Percentiles rank a stretch among this genome's conserved stretches.
These are phyloP conservation scores for Pythium myriotylum DNA, from an alignment of 352 stramenopile genomes.

Conservation along the genomic window DNA sequence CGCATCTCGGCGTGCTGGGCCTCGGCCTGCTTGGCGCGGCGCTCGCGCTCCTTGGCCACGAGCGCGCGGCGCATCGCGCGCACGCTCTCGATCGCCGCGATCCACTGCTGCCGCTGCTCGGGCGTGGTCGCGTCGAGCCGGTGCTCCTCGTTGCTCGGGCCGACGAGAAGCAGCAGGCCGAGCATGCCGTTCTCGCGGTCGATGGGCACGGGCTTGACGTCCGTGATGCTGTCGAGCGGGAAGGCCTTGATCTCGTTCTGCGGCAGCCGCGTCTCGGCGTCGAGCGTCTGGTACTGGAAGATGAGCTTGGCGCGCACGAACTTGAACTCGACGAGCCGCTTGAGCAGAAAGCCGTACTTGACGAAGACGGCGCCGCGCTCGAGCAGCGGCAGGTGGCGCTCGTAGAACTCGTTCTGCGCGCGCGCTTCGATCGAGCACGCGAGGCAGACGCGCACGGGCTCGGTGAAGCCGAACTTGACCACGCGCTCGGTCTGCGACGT, in stretches of 20 bases:
- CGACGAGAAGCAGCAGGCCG: slow-evolving; percentile 51
- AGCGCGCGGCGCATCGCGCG: slow-evolving; percentile 46
- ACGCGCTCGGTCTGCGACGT: slow-evolving; percentile 52
- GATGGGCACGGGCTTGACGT: slow-evolving; percentile 48
- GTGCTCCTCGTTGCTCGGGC: slow-evolving; percentile 46
- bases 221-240: slow-evolving; percentile 59
- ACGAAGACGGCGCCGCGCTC: slow-evolving; percentile 63
- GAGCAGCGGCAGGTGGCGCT: slow-evolving; percentile 59
- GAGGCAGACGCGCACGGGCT: slow-evolving; percentile 62
- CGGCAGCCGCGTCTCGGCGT: slow-evolving; percentile 45
- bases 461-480: slow-evolving; percentile 64
- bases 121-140: slow-evolving; percentile 53
- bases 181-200: slow-evolving; percentile 57
- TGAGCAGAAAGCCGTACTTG: slow-evolving; percentile 71
- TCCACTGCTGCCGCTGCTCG: slow-evolving; percentile 59
- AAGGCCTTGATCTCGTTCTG: slow-evolving; percentile 64
- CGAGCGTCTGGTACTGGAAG: slow-evolving; percentile 76
- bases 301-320: slow-evolving; percentile 65
- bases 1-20: slow-evolving; percentile 65
- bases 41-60: slow-evolving; percentile 49
- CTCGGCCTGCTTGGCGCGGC: slow-evolving; percentile 56
- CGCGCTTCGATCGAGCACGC: slow-evolving; percentile 43
- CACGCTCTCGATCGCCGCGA: slow-evolving; percentile 56
- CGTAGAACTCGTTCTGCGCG: slow-evolving; percentile 69
- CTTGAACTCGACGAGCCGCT: slow-evolving; percentile 53